phyloP scores from a whole-genome alignment of 768 basidiomycete species.

The Obba rivulosa region DNA sequence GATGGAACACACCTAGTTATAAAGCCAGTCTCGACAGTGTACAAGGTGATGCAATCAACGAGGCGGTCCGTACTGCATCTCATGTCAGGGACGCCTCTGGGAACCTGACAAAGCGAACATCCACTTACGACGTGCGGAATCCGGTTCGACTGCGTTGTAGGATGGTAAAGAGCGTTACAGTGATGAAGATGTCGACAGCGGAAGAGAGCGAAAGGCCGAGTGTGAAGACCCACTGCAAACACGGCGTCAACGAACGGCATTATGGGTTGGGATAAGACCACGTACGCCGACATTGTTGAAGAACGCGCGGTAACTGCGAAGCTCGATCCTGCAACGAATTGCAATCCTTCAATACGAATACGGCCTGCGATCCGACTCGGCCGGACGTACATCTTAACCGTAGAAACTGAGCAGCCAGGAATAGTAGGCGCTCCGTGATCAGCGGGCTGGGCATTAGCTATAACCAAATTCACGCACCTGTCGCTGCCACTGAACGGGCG shows the following conservation, averaged over 20 bases:
- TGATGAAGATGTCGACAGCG: slow-evolving; percentile 20
- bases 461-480: background rate
- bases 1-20: slow-evolving; percentile 21
- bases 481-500: background rate
- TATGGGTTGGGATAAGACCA: background rate
- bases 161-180: slow-evolving; percentile 15
- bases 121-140: slow-evolving; percentile 13
- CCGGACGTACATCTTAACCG: slow-evolving; percentile 1
- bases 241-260: background rate
- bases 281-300: slow-evolving; percentile 14
- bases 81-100: background rate
- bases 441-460: background rate
- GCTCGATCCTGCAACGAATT: background rate
- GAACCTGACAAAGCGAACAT: background rate
- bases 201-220: slow-evolving; percentile 19
- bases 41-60: slow-evolving; percentile 21
- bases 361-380: background rate
- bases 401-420: background rate
- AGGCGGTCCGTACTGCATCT: slow-evolving; percentile 20
- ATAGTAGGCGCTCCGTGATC: background rate
- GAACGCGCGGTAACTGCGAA: slow-evolving; percentile 12
- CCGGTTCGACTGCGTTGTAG: slow-evolving; percentile 19
- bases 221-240: slow-evolving; percentile 24
- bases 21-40: slow-evolving; percentile 24
- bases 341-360: background rate